Conservation (phyloP, 2,329 filamentous ascomycete species). For the Hyphodiscus sp. region DNA sequence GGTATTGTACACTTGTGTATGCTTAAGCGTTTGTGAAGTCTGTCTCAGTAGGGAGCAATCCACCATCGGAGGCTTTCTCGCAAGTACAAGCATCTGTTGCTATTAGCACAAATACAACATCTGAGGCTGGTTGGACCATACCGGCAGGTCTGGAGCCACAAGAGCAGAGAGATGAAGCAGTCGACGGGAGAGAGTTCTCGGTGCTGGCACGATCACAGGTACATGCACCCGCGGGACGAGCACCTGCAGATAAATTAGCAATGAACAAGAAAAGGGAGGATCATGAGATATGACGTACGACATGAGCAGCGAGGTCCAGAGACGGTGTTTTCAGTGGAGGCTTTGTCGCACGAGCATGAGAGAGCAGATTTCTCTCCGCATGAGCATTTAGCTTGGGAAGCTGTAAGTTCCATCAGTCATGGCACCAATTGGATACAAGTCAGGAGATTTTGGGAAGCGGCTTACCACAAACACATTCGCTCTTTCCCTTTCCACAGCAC, state of each 20-base stretch:
- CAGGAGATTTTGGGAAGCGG: neutral
- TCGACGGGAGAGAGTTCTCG: constrained; percentile 55
- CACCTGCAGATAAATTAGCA: constrained; percentile 27
- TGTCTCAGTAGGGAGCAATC: constrained; percentile 62
- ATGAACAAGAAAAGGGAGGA: neutral
- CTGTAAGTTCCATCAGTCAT: constrained; percentile 22
- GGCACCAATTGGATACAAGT: neutral
- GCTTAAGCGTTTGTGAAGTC: constrained; percentile 70
- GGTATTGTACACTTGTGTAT: neutral
- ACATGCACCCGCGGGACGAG: constrained; percentile 72
- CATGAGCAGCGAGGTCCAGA: constrained; percentile 75
- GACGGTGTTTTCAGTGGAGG: constrained; percentile 66
- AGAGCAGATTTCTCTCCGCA: constrained; percentile 85
- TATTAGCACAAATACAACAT: neutral
- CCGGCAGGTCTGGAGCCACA: constrained; percentile 71
- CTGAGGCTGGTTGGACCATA: constrained; percentile 37
- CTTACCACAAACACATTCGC: constrained; percentile 27
- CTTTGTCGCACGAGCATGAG: constrained; percentile 78
- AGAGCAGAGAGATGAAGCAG: constrained; percentile 57
- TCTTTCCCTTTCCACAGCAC: constrained; percentile 29
- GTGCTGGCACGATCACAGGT: constrained; percentile 66
- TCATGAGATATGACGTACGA: constrained; percentile 37
- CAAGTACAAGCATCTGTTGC: constrained; percentile 67
- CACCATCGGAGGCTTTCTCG: constrained; percentile 61
- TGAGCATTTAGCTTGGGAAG: constrained; percentile 68